Conservation (phyloP, 1,139 yeast genomes). For the Pneumocystis carinii region DNA sequence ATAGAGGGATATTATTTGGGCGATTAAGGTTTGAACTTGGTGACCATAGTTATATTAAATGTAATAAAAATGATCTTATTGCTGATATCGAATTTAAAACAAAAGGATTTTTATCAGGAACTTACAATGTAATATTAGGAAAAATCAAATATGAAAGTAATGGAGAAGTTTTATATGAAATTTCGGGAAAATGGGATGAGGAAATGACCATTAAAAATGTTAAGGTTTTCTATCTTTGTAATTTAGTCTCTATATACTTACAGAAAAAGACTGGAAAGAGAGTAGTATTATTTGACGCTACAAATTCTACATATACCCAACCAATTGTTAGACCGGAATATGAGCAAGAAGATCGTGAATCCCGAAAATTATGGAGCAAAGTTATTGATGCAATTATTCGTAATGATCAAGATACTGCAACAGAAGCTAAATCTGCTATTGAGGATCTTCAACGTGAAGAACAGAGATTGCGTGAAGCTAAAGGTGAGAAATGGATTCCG, state of each 20-base stretch:
- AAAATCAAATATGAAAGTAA: constrained; percentile 38
- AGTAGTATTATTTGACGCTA: constrained; percentile 49
- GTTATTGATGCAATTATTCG: constrained; percentile 63
- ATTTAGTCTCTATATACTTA: not conserved
- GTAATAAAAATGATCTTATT: constrained; percentile 42
- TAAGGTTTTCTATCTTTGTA: constrained; percentile 7
- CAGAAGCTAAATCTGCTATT: constrained; percentile 70
- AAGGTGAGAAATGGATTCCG: constrained; percentile 70
- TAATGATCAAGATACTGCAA: constrained; percentile 68
- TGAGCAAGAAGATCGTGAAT: constrained; percentile 71
- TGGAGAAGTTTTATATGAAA: constrained; percentile 45
- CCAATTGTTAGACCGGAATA: constrained; percentile 65
- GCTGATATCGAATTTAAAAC: constrained; percentile 89
- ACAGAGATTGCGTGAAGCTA: constrained; percentile 61
- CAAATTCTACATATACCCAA: constrained; percentile 33
- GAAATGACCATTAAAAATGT: constrained; percentile 53
- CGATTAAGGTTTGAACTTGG: constrained; percentile 81
- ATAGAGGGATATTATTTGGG: constrained; percentile 52
- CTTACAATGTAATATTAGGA: constrained; percentile 82
- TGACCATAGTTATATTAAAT: constrained; percentile 66
- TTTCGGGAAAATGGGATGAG: constrained; percentile 90
- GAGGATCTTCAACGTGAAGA: constrained; percentile 67
- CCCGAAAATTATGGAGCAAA: constrained; percentile 66
- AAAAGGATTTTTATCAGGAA: constrained; percentile 84
- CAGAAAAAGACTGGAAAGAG: constrained; percentile 30